Conservation (phyloP, 768 basidiomycete genomes). For the Royoungia palumana region DNA sequence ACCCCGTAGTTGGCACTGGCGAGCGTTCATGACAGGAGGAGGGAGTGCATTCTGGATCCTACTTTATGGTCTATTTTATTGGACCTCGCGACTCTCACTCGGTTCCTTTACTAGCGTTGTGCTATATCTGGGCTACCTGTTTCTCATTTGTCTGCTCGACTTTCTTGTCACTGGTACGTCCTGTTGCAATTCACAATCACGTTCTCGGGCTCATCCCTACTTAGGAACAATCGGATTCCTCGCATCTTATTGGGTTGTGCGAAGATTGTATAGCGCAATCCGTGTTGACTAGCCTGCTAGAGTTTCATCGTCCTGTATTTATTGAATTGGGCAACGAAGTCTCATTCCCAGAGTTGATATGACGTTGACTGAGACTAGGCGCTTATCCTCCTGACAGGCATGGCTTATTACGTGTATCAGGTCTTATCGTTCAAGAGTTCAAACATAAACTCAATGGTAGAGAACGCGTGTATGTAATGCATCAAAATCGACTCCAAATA, state of each 20-base stretch:
- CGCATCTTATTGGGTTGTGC: slow-evolving; percentile 87
- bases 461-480: background rate
- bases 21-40: slow-evolving; percentile 87
- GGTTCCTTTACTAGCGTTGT: slow-evolving; percentile 76
- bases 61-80: slow-evolving; percentile 85
- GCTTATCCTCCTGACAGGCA: too few species aligned
- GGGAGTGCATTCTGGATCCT: slow-evolving; percentile 92
- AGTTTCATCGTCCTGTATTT: slow-evolving; percentile 9
- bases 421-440: too few species aligned
- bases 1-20: slow-evolving; percentile 88
- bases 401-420: background rate
- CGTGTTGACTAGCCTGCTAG: slow-evolving; percentile 55
- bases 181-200: background rate
- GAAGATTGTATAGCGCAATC: slow-evolving; percentile 77
- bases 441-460: background rate
- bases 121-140: slow-evolving; percentile 88
- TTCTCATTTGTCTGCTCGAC: slow-evolving; percentile 75
- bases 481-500: background rate
- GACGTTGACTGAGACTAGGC: too few species aligned
- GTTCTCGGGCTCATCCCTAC: slow-evolving; percentile 1
- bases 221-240: slow-evolving; percentile 88
- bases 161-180: slow-evolving; percentile 80
- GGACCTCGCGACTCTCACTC: slow-evolving; percentile 81
- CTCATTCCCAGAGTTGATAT: background rate
- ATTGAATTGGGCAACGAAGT: slow-evolving; percentile 3